These are phyloP conservation scores for Melaleuca quinquenervia DNA, from an alignment of 345 rosid species.

Conservation along the genomic window DNA sequence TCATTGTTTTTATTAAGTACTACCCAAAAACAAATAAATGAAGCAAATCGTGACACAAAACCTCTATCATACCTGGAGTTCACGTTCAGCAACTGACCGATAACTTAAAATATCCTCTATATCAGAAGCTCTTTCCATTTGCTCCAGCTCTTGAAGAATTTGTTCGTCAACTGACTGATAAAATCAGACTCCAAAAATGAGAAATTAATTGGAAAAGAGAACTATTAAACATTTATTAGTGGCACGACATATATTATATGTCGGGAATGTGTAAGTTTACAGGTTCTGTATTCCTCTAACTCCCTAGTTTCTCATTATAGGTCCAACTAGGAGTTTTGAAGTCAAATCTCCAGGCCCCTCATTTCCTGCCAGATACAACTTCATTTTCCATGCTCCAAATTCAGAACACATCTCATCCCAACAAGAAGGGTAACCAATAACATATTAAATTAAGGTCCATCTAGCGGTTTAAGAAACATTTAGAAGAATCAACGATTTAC, in stretches of 20 bases:
- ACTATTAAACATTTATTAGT: background rate
- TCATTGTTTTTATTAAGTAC: background rate
- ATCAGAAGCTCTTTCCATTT: slow-evolving; percentile 82
- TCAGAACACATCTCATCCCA: background rate
- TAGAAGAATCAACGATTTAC: background rate
- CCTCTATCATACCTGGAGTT: slow-evolving; percentile 57
- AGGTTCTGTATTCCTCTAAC: background rate
- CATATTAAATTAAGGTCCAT: background rate
- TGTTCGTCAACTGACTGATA: slow-evolving; percentile 54
- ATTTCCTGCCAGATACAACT: background rate
- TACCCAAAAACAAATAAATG: background rate
- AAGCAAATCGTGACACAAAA: background rate
- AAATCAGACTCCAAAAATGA: slow-evolving; percentile 6
- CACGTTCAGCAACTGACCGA: slow-evolving; percentile 73
- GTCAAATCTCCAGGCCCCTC: background rate
- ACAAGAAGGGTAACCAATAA: background rate
- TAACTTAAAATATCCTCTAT: slow-evolving; percentile 76
- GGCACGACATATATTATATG: background rate
- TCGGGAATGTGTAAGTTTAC: background rate
- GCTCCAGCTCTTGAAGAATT: slow-evolving; percentile 62
- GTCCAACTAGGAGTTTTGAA: background rate
- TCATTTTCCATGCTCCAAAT: background rate
- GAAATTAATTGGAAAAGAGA: background rate
- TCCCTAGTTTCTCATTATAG: background rate
- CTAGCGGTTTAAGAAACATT: background rate